Conservation (phyloP, 306 rosid species). For the Purshia tridentata region DNA sequence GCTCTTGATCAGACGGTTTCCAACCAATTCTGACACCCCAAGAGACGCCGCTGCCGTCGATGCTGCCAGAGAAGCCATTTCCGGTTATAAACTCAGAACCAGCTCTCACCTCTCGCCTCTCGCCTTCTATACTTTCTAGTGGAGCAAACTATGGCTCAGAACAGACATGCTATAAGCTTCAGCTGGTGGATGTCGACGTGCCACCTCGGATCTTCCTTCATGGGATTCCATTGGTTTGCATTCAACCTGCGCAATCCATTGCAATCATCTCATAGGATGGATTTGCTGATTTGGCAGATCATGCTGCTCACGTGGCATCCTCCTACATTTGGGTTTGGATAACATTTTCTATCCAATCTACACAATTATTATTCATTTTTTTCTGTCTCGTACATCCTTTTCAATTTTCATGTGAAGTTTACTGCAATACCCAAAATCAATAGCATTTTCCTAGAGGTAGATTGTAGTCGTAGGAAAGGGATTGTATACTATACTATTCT, state of each 20-base stretch:
- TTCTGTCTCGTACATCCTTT: background rate
- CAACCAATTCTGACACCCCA: slow-evolving; percentile 90
- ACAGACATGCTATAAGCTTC: slow-evolving; percentile 54
- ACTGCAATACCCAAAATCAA: too few relatives aligned
- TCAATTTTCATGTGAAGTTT: background rate
- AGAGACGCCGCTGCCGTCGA: slow-evolving; percentile 69
- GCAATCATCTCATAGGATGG: slow-evolving; percentile 55
- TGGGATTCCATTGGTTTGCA: slow-evolving; percentile 49
- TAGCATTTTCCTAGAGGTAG: too few relatives aligned
- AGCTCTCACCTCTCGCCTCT: too few relatives aligned
- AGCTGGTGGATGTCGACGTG: slow-evolving; percentile 75
- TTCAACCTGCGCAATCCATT: slow-evolving; percentile 58
- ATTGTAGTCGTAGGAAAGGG: too few relatives aligned
- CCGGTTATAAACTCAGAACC: too few relatives aligned
- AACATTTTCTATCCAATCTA: slow-evolving; percentile 57
- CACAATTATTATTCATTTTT: background rate
- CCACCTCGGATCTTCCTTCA: slow-evolving; percentile 56
- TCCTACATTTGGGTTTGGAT: slow-evolving; percentile 43
- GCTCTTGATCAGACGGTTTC: slow-evolving; percentile 49
- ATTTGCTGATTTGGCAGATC: slow-evolving; percentile 48
- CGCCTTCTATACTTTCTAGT: background rate
- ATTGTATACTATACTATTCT: too few relatives aligned
- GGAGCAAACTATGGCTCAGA: slow-evolving; percentile 15
- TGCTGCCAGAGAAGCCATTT: slow-evolving; percentile 78
- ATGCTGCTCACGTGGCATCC: slow-evolving; percentile 48